Base-by-base conservation (phyloP, 192 early-diverging fungal species). In the Tieghemiomyces parasiticus region DNA sequence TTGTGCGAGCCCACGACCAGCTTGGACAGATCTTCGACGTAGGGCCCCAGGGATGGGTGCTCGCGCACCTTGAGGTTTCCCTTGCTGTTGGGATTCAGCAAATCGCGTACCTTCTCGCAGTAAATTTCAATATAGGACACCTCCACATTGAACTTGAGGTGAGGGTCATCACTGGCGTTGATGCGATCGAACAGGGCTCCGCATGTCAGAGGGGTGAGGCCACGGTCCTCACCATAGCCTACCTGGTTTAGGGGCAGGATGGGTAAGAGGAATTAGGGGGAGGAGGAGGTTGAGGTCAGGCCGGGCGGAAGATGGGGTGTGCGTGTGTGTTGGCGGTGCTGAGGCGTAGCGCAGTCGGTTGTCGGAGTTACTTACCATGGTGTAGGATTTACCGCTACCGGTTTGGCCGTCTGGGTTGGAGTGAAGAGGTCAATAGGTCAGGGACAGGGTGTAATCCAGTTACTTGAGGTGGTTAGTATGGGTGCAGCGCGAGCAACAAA, bases 81-180 rank as follows among this genome's bases (percentile, higher is more conserved):
- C n/a, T 80, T 74, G 31, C 84, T 78, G 53, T 78, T 80, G 29
- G 87, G 87, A 53, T 86, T 88, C 4, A 92, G 71, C 35, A 92
- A 64, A 73, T 92, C 90, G 1, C 82, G 74, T 28, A 92, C 89
- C 8, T 77, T 74, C 67, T 92, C 90, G 59, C 86, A 88, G 71
- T 92, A 92, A 30, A 94, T 91, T 68, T 97, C 94, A 61, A 95
- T 76, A 68, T 95, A 97, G 20, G 85, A 86, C 20, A 90, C 87
- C 63, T 88, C 81, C 9, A 91, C 88, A 25, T 78, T 71, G 61
- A 76, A 84, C 35, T 78, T 73, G 3, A 74, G 28, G 20, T 60
- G 61, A 28, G 72, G 58, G 44, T 83, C 71, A 9, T 33, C 62
- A 22, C 63, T 70, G 34, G 65, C 38, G 9, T 55, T 54, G 58